Base-by-base conservation (phyloP, 371 early-diverging fungal genomes). In the Aphelidium insulamus region DNA sequence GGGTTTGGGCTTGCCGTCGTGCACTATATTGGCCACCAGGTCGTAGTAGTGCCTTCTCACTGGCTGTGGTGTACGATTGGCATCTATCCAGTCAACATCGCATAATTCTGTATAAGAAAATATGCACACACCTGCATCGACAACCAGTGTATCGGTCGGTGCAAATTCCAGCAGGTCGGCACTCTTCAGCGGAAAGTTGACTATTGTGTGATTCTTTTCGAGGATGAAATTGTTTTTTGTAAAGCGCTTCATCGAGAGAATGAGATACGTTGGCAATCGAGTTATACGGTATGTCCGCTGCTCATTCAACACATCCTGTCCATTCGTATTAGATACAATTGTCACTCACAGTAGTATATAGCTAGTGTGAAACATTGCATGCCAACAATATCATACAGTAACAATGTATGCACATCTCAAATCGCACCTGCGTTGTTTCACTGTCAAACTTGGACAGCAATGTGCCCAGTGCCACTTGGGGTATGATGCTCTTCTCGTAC, bases 121-220 rank as follows among this genome's bases (percentile, higher is more conserved):
- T 9, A 30, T 9, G 14, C 32, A 18, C 23, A 43, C 9, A 21
- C 4, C 7, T 33, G 8, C 9, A 46, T 15, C 10, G n/a, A 22
- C n/a, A 32, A n/a, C 9, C 23, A 21, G 15, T 15, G 32, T 4
- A 16, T n/a, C 23, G 19, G 24, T 2, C 11, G 1, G 50, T 54
- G 40, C 63, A 66, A 66, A 71, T 15, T 76, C 74, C 1, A 61
- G 45, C 73, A 92, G 68, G 38, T 83, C 75, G 3, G 90, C 45
- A 32, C 74, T 68, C 35, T 71, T 69, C 37, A 88, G 73, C 1
- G 91, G 83, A 34, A 82, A 94, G 38, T 80, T 87, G n/a, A 97
- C 91, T 44, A 97, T 90, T 2, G 97, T 97, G 0, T 83, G 87
- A 45, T 92, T 92, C 59, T 88, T 88, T 46, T 97, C 97, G 7